These are phyloP conservation scores for Paracoccidioides brasiliensis DNA, from an alignment of 2,329 filamentous ascomycete genomes.

Conservation along the genomic window DNA sequence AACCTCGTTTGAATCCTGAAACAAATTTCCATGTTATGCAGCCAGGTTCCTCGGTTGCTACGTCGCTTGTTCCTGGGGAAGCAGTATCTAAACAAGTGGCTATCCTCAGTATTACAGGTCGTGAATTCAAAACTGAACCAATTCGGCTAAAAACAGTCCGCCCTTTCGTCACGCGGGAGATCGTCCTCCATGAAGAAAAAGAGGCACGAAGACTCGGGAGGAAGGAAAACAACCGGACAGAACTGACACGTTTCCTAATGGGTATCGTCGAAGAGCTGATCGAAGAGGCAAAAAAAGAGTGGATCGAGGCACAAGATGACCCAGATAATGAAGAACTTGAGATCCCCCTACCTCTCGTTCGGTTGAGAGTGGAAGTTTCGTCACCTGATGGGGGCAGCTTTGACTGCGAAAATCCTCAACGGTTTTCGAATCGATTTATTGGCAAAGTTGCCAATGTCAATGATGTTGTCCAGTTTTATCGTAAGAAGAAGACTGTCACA, in stretches of 20 bases:
- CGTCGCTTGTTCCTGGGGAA: conserved; percentile 79
- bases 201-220: conserved; percentile 66
- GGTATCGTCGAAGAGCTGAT: conserved; percentile 76
- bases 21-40: conserved; percentile 95
- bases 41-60: conserved; percentile 89
- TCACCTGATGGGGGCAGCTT: conserved; percentile 74
- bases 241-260: conserved; percentile 66
- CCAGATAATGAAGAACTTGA: conserved; percentile 45
- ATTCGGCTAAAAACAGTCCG: conserved; percentile 78
- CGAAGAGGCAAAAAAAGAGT: conserved; percentile 65
- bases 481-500: conserved; percentile 57
- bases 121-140: conserved; percentile 65
- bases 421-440: conserved; percentile 85
- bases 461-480: conserved; percentile 85
- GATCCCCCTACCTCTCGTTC: conserved; percentile 67
- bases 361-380: conserved; percentile 82
- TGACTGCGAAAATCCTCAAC: conserved; percentile 87
- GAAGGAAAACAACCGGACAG: conserved; percentile 68
- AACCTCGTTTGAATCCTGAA: conserved; percentile 69
- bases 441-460: conserved; percentile 87
- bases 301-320: conserved; percentile 61
- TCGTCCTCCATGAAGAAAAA: conserved; percentile 61
- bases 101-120: conserved; percentile 70
- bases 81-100: conserved; percentile 84
- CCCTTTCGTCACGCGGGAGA: conserved; percentile 77